Evolutionary conservation across 257 asterid species (phyloP).

Genomic region (Lithospermum erythrorhizon): DNA sequence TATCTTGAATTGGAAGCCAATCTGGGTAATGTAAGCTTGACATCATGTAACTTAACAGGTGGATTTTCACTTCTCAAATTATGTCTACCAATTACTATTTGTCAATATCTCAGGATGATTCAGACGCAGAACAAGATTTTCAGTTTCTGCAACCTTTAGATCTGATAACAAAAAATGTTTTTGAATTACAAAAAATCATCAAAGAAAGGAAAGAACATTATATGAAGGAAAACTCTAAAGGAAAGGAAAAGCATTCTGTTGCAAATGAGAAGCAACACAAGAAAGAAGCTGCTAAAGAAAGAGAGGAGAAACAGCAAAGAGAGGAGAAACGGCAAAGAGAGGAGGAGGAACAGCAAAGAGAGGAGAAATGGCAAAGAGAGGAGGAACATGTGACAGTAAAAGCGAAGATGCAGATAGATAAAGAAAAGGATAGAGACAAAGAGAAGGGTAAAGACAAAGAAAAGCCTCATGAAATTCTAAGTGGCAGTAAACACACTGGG

Average conservation of each 20-base stretch:
- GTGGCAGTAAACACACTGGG: constrained; percentile 30
- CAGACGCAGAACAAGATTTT: constrained; percentile 71
- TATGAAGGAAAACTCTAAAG: constrained; percentile 45
- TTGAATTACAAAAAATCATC: constrained; percentile 63
- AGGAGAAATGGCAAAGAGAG: constrained; percentile 42
- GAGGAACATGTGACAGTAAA: constrained; percentile 43
- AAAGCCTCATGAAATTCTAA: constrained; percentile 46
- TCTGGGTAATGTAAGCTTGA: constrained; percentile 44
- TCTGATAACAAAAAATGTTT: constrained; percentile 74
- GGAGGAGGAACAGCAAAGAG: too few relatives aligned
- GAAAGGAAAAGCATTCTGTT: constrained; percentile 47
- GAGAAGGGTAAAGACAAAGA: constrained; percentile 59
- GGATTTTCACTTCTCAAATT: constrained; percentile 2
- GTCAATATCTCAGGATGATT: constrained; percentile 60
- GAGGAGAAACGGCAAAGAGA: constrained; percentile 64
- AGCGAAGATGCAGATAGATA: constrained; percentile 28
- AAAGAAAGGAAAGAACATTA: constrained; percentile 62
- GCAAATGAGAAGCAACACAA: constrained; percentile 52
- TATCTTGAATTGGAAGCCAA: constrained; percentile 94
- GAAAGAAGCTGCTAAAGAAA: constrained; percentile 33
- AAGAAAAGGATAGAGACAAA: constrained; percentile 29
- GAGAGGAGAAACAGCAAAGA: constrained; percentile 31
- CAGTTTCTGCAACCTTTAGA: constrained; percentile 80
- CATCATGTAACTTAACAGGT: constrained; percentile 4
- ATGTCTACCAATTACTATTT: constrained; percentile 16